A percentile compares a stretch with the other conserved stretches of the same genome.
Conservation (phyloP, 2,329 filamentous ascomycete species). For the Annulohypoxylon truncatum region DNA sequence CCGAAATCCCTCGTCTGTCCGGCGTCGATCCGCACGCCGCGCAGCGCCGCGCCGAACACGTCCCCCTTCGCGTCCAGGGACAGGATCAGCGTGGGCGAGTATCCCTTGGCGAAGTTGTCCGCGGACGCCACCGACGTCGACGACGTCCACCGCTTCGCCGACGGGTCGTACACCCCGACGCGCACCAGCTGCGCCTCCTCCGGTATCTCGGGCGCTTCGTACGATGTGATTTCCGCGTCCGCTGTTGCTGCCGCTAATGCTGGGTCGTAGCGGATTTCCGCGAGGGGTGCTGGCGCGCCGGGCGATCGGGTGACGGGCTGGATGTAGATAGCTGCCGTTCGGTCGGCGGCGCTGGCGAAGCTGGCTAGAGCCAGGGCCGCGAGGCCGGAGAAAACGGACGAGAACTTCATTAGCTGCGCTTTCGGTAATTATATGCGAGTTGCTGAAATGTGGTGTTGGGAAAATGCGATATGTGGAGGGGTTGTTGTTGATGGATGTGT, state of each 20-base stretch:
- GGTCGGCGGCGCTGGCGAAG: slow-evolving; percentile 53
- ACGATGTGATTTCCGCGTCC: slow-evolving; percentile 62
- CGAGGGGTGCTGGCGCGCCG: slow-evolving; percentile 59
- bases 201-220: slow-evolving; percentile 67
- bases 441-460: background rate
- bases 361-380: slow-evolving; percentile 53
- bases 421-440: slow-evolving; percentile 12
- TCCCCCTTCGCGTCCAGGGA: slow-evolving; percentile 58
- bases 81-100: slow-evolving; percentile 67
- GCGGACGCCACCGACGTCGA: slow-evolving; percentile 66
- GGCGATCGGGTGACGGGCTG: slow-evolving; percentile 59
- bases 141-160: slow-evolving; percentile 61
- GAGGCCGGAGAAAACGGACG: slow-evolving; percentile 57
- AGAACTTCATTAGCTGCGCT: slow-evolving; percentile 55
- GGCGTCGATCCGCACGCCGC: slow-evolving; percentile 71
- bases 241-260: slow-evolving; percentile 55
- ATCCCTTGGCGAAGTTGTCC: slow-evolving; percentile 71
- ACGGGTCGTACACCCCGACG: slow-evolving; percentile 67
- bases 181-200: slow-evolving; percentile 62
- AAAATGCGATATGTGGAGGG: slow-evolving; percentile 9
- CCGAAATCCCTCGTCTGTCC: slow-evolving; percentile 74
- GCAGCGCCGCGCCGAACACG: slow-evolving; percentile 63
- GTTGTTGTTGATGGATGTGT: background rate
- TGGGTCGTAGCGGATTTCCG: slow-evolving; percentile 67
- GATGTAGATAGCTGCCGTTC: slow-evolving; percentile 65